A percentile compares a stretch with the other conserved stretches of the same genome.
phyloP scores from a whole-genome alignment of 805 yeast genomes.

The Deakozyma indianensis region DNA sequence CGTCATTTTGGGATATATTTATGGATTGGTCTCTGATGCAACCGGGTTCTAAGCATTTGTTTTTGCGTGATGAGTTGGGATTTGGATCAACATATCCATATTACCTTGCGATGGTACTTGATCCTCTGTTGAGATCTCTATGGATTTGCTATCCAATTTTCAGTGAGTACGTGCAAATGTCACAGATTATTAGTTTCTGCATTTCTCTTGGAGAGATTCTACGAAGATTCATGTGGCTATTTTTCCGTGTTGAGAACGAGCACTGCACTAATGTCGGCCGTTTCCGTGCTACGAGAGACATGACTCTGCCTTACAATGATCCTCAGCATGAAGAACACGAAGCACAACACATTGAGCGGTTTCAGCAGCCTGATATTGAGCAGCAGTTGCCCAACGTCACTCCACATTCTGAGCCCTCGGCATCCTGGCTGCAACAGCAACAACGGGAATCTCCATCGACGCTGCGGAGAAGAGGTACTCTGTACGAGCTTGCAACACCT shows the following conservation, averaged over 20 bases:
- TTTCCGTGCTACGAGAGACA: constrained; percentile 76
- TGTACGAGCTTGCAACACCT: constrained; percentile 13
- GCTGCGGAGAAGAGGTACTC: constrained; percentile 6
- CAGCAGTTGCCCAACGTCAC: not conserved
- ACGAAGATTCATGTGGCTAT: constrained; percentile 79
- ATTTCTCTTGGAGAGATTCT: constrained; percentile 71
- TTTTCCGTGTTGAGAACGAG: constrained; percentile 91
- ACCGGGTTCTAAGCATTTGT: constrained; percentile 36
- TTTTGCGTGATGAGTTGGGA: constrained; percentile 60
- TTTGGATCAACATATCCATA: constrained; percentile 32
- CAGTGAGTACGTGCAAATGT: constrained; percentile 64
- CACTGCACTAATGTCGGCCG: constrained; percentile 81
- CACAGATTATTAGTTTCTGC: constrained; percentile 72
- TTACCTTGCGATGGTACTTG: constrained; percentile 59
- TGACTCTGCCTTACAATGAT: constrained; percentile 67
- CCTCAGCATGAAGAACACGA: constrained; percentile 20
- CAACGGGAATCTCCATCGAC: not conserved
- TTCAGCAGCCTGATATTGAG: not conserved
- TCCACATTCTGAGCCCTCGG: not conserved
- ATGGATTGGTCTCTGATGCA: constrained; percentile 95
- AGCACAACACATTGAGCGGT: not conserved
- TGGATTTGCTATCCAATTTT: constrained; percentile 87
- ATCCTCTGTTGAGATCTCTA: constrained; percentile 67
- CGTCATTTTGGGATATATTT: constrained; percentile 75
- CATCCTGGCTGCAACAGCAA: not conserved